Conservation (phyloP, 345 rosid genomes). For the Salix exigua region DNA sequence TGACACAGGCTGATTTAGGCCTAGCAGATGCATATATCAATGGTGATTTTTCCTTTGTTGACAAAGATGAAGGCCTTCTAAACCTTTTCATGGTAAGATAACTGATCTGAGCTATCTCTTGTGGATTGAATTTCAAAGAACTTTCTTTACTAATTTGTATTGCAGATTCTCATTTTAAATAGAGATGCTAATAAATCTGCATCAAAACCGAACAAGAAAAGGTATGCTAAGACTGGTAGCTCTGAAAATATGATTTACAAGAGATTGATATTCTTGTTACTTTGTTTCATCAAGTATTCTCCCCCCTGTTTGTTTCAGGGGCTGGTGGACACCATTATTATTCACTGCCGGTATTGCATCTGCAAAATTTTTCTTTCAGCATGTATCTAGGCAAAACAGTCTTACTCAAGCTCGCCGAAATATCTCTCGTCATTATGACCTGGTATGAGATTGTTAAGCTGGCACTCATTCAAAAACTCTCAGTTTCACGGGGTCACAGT, state of each 20-base stretch:
- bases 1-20: slow-evolving; percentile 83
- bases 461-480: no score
- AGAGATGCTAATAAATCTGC: slow-evolving; percentile 39
- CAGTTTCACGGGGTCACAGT: not conserved
- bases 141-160: not conserved
- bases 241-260: not conserved
- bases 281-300: not conserved
- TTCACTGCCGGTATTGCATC: slow-evolving; percentile 70
- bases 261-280: not conserved
- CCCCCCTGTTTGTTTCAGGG: slow-evolving; percentile 36
- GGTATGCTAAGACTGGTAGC: slow-evolving; percentile 32
- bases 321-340: slow-evolving; percentile 95
- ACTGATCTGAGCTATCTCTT: not conserved
- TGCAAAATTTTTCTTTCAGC: slow-evolving; percentile 70
- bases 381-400: slow-evolving; percentile 67
- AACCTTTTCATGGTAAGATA: slow-evolving; percentile 56
- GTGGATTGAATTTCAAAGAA: not conserved
- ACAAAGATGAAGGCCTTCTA: slow-evolving; percentile 61
- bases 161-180: slow-evolving; percentile 65
- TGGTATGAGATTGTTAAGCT: slow-evolving; percentile 37
- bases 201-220: slow-evolving; percentile 48
- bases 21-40: slow-evolving; percentile 78
- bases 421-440: slow-evolving; percentile 82
- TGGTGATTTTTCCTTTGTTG: slow-evolving; percentile 65
- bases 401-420: slow-evolving; percentile 92